Evolutionary conservation across 768 basidiomycete species (phyloP), one percentile per base, ranked within the genome.

Genomic region (Floccularia luteovirens): DNA sequence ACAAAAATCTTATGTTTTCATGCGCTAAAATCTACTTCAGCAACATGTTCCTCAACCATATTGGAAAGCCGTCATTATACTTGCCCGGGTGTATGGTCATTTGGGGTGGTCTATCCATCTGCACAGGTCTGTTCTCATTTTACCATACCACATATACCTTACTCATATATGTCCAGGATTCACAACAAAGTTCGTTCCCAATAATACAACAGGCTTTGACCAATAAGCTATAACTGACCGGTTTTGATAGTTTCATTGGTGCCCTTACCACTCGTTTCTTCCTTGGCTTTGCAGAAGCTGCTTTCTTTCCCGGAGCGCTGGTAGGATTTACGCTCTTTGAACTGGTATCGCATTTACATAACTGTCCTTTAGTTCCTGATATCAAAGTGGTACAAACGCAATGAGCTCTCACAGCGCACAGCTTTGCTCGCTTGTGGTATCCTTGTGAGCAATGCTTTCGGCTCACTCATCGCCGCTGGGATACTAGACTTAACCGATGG

Each of bases 391-490:
- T 91, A 90, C 62, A 88, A 69, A 41, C 74, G 72, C 17, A 67
- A 70, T 30, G 89, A 92, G 57, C 64, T 91, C 23, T 87, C 83
- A 12, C 62, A 79, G 35, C 71, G 87, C 38, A 85, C 77, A 6
- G 85, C 85, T 3, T 57, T 85, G 30, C 66, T 90, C n/a, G 75
- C 71, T 27, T 85, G 81, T 47, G 90, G 90, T 4, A 82, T 73
- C 51, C 69, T 92, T 17, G 78, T 90, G 44, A 82, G 80, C 43
- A 93, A 91, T 59, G 90, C 87, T 0, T 90, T 92, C 51, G 89
- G 90, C 1, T 70, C 85, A 1, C 65, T 93, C 12, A 74, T 92
- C 39, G 88, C 89, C 5, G 84, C 85, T 22, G 86, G 75, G 0
- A 85, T 92, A 38, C 68, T 93, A 31, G 69, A 73, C 44, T 66